These are phyloP conservation scores for Brassica napus DNA, from an alignment of 345 rosid genomes.

Conservation along the genomic window Da-Ae NC_063448.1:3797001-3797500, in stretches of 20 bases:
- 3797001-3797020: not conserved
- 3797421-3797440: not conserved
- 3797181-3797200: constrained; percentile 11
- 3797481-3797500: no score
- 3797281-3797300: not conserved
- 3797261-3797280: constrained; percentile 3
- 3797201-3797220: not conserved
- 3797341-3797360: constrained; percentile 24
- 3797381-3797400: constrained; percentile 28
- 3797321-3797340: constrained; percentile 34
- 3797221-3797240: not conserved
- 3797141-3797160: constrained; percentile 18
- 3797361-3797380: constrained; percentile 11
- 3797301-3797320: not conserved
- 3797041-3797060: constrained; percentile 51
- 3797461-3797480: no score
- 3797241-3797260: not conserved
- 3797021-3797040: constrained; percentile 47
- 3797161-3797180: constrained; percentile 20
- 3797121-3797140: not conserved
- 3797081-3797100: constrained; percentile 38
- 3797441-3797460: no score
- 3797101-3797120: constrained; percentile 23
- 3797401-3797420: constrained; percentile 16
- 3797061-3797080: constrained; percentile 39